These are phyloP conservation scores for Euphrasia arctica DNA, from an alignment of 305 asterid species.

Conservation along the genomic window DNA sequence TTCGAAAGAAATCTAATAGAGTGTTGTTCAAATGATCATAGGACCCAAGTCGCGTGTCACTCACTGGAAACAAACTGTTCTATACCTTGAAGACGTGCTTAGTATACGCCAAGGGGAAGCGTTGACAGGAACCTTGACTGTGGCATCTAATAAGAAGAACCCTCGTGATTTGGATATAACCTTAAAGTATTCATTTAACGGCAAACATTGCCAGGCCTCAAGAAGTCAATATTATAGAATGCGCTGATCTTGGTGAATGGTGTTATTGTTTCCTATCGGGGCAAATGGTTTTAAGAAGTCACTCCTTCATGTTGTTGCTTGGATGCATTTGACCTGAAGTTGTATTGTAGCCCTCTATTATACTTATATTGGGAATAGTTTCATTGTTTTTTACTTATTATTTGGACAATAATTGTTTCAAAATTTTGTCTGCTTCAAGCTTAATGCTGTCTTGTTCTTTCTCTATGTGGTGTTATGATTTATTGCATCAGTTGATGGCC, in stretches of 20 bases:
- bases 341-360: constrained; percentile 16
- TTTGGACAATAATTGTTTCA: constrained; percentile 5
- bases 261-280: too few relatives aligned
- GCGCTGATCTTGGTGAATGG: constrained; percentile 48
- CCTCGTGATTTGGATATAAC: constrained; percentile 88
- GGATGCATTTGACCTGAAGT: constrained; percentile 6
- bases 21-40: constrained; percentile 14
- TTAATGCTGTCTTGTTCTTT: constrained; percentile 27
- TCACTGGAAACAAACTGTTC: constrained; percentile 96
- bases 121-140: constrained; percentile 61
- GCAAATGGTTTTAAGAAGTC: too few relatives aligned
- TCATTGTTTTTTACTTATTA: constrained; percentile 8
- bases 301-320: background rate
- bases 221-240: constrained; percentile 72
- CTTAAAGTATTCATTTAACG: constrained; percentile 70
- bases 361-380: constrained; percentile 16
- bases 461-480: too few relatives aligned
- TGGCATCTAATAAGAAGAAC: constrained; percentile 86
- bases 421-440: background rate
- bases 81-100: constrained; percentile 91
- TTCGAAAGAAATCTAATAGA: background rate
- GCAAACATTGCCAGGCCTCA: constrained; percentile 58
- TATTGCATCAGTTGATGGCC: too few relatives aligned
- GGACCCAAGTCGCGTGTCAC: constrained; percentile 90
- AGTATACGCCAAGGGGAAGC: constrained; percentile 83